Evolutionary conservation across 768 basidiomycete species (phyloP), one percentile per base, ranked within the genome.

Genomic region (Leucocoprinus birnbaumii): DNA sequence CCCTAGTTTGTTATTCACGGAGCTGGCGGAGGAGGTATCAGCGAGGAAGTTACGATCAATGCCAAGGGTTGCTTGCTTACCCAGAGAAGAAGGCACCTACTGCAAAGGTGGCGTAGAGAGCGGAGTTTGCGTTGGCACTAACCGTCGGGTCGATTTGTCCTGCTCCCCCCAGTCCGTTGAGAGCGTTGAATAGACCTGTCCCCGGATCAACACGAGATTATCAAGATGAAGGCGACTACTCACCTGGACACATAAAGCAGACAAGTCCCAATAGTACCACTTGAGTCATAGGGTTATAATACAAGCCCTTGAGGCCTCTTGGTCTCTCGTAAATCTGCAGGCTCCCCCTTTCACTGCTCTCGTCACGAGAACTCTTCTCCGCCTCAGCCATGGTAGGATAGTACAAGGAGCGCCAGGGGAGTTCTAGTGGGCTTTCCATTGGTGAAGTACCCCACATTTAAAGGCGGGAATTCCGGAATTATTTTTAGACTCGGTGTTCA

Each of bases 1-100:
- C 16, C 92, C 92, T 18, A 94, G 73, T 56, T 80, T 80, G 58
- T 94, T 94, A 70, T 88, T 89, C 64, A 91, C 71, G 6, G 88
- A 86, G 10, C 89, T 89, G 31, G 31, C 31, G 31, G 31, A 52
- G 24, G 38, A 21, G 37, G 27, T 34, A 18, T 24, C 14, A 42
- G 48, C 47, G 7, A 26, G 11, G 6, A 16, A n/a, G 26, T 22
- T 13, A 26, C 3, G 21, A 37, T 45, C 22, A 24, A 42, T n/a
- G 55, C 31, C 31, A 25, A 41, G 26, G 44, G 24, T 2, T 26
- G 25, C 19, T 55, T 65, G 11, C 31, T 19, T 60, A 87, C 87
- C 88, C 89, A 10, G 87, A 62, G 55, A 75, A 75, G 53, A 76
- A 75, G 3, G 71, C 73, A 38, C 64, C 70, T 40, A 68, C 70